phyloP scores from a whole-genome alignment of 2,329 filamentous ascomycete genomes.

The Arachnopeziza araneosa region DNA sequence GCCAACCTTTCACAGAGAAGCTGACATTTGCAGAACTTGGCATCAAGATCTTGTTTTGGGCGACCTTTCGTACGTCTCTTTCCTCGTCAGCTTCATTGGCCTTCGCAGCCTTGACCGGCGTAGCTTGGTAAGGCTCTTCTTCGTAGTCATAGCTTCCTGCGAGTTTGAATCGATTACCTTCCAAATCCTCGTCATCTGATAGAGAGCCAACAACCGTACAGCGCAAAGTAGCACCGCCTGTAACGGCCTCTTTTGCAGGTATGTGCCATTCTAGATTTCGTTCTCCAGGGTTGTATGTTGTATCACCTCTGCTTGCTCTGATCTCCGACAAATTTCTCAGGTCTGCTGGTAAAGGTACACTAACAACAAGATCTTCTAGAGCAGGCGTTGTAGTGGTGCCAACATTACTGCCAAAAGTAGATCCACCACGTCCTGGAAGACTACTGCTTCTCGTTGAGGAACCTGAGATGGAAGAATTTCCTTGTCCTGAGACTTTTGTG shows the following conservation, averaged over 20 bases:
- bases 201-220: constrained; percentile 72
- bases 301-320: constrained; percentile 75
- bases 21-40: constrained; percentile 71
- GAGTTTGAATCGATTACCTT: constrained; percentile 29
- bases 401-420: constrained; percentile 36
- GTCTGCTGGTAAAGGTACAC: constrained; percentile 69
- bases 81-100: constrained; percentile 27
- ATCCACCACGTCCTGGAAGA: constrained; percentile 36
- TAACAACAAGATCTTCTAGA: constrained; percentile 72
- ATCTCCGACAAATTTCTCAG: constrained; percentile 83
- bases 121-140: constrained; percentile 49
- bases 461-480: constrained; percentile 37
- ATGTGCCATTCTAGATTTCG: constrained; percentile 77
- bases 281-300: constrained; percentile 70
- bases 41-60: constrained; percentile 72
- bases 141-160: constrained; percentile 41
- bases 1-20: constrained; percentile 64
- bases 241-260: constrained; percentile 68
- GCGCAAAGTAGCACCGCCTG: constrained; percentile 65
- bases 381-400: constrained; percentile 41
- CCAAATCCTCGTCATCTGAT: constrained; percentile 43
- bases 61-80: constrained; percentile 50
- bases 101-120: constrained; percentile 23
- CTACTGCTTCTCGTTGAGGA: constrained; percentile 34
- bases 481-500: constrained; percentile 54